Base-by-base conservation (phyloP, 257 asterid species). In the Solanum infundibuliforme region DNA sequence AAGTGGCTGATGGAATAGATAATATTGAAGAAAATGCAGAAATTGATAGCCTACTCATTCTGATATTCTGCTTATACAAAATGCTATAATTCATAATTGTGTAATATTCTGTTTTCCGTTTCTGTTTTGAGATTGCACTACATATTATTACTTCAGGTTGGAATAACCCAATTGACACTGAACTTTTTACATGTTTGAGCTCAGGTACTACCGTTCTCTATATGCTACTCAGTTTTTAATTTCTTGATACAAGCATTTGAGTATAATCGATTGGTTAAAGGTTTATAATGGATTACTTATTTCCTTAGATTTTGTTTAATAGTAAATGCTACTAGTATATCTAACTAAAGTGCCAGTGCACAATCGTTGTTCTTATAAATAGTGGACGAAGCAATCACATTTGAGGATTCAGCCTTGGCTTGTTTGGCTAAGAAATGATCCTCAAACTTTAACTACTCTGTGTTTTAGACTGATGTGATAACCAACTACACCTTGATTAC, bases 381-480 rank as follows among this genome's bases (percentile, higher is more conserved):
- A 13, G 60, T 14, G 60, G 60, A 48, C 3, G 60, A 48, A 48
- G 60, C 20, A 46, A 46, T 46, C 20, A 46, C 55, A 46, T 46
- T 46, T 41, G 48, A 41, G 5, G 48, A 41, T 41, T 41, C 48
- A 41, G 48, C 48, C 14, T 41, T 41, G 48, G 46, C 46, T 39
- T 39, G 46, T 39, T 39, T 39, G 46, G 48, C 48, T 41, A 10
- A 41, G 13, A 10, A 41, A 41, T 41, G 48, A 41, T 10, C 14
- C 48, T 41, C 48, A 41, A 41, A 41, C 48, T 41, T 41, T 41
- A 41, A 41, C 48, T 41, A 41, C 48, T 41, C 48, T 41, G 96
- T 93, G 95, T 93, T 95, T 94, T 94, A 93, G 95, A 94, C 95
- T 93, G 96, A 93, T 95, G 94, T 93, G 94, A 93, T 94, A 93